Evolutionary conservation across 257 asterid species (phyloP).

Genomic region (Solanum bulbocastanum): DNA sequence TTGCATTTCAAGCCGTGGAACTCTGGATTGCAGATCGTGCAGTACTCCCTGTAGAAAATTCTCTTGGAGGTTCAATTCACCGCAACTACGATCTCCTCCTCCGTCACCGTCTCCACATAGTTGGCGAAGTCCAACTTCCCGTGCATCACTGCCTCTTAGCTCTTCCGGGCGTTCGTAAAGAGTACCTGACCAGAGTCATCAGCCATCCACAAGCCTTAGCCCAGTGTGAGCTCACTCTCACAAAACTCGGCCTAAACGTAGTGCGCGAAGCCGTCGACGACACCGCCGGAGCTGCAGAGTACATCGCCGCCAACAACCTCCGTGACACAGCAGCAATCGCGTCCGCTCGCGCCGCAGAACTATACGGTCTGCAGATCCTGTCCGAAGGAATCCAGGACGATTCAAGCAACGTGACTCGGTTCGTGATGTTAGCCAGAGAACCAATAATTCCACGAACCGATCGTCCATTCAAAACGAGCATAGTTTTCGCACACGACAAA

Average conservation of each 20-base stretch:
- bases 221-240: conserved; percentile 78
- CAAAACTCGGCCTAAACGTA: conserved; percentile 46
- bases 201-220: conserved; percentile 88
- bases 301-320: conserved; percentile 47
- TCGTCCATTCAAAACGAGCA: conserved; percentile 90
- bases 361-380: conserved; percentile 53
- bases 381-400: conserved; percentile 85
- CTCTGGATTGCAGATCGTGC: conserved; percentile 90
- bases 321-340: conserved; percentile 85
- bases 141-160: conserved; percentile 86
- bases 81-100: conserved; percentile 91
- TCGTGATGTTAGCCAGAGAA: conserved; percentile 84
- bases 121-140: conserved; percentile 84
- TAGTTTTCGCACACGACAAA: conserved; percentile 72
- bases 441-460: conserved; percentile 79
- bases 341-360: conserved; percentile 77
- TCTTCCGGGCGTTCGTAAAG: conserved; percentile 63
- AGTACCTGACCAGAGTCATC: conserved; percentile 55
- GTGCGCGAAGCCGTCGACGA: conserved; percentile 77
- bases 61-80: conserved; percentile 89
- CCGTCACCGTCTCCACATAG: conserved; percentile 95
- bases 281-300: conserved; percentile 87
- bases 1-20: conserved; percentile 84
- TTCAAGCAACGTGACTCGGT: conserved; percentile 69
- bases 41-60: conserved; percentile 81